Percentiles rank a stretch among this genome's conserved stretches.
phyloP scores from a whole-genome alignment of 148 eudicot species.

The Gaultheria prostrata region DNA sequence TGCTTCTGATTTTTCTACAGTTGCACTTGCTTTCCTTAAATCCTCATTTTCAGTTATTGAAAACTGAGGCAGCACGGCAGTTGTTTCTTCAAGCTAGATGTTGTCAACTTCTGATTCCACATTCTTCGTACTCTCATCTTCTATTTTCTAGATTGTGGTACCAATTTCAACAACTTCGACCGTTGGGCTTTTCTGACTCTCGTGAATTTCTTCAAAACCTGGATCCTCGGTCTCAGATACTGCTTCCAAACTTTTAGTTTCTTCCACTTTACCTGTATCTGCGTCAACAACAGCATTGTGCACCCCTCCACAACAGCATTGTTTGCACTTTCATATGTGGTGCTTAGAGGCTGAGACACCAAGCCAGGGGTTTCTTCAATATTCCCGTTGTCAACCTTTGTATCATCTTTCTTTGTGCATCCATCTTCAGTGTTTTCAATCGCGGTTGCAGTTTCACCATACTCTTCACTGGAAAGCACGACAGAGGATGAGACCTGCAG shows the following conservation, averaged over 20 bases:
- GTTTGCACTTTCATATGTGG: neutral
- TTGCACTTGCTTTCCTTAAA: neutral
- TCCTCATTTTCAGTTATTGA: conserved; percentile 8
- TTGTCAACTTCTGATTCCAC: neutral
- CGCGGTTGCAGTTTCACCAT: conserved; percentile 7
- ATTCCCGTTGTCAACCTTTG: neutral
- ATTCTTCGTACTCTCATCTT: conserved; percentile 5
- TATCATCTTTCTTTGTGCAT: neutral
- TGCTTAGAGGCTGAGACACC: neutral
- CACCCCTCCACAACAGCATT: neutral
- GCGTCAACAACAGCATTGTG: too few relatives aligned
- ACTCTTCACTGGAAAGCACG: neutral
- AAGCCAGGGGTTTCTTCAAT: neutral
- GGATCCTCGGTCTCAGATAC: neutral
- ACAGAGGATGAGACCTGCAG: conserved; percentile 4
- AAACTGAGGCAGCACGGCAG: conserved; percentile 2
- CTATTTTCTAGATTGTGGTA: conserved; percentile 1
- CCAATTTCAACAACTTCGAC: conserved; percentile 7
- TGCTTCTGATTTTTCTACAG: conserved; percentile 7
- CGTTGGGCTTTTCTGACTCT: conserved; percentile 8
- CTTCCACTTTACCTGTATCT: neutral
- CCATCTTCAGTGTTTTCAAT: neutral
- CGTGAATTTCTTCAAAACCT: conserved; percentile 11
- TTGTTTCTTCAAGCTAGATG: neutral
- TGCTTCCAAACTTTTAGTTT: neutral